Evolutionary conservation across 176 grass and related monocot species (phyloP).

Genomic region (Dendrocalamus sinicus): DNA sequence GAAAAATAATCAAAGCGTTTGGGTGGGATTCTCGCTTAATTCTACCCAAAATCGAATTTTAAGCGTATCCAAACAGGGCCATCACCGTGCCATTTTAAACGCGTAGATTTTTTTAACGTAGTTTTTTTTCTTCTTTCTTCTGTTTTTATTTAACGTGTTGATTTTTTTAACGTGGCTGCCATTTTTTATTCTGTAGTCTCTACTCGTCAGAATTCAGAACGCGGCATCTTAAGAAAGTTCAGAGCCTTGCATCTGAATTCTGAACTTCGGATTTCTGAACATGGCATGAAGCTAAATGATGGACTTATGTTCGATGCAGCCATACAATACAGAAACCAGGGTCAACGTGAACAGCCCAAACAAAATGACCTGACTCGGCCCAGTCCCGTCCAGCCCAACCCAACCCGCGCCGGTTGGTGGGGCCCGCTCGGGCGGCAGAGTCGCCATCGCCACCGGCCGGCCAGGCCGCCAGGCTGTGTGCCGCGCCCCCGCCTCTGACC

Average conservation of each 20-base stretch:
- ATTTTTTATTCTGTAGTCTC: neutral
- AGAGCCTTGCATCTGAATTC: neutral
- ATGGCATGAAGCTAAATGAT: neutral
- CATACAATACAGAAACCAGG: neutral
- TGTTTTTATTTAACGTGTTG: too few relatives aligned
- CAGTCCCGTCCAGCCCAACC: neutral
- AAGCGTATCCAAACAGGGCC: too few relatives aligned
- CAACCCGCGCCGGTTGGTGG: neutral
- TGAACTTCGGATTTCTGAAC: neutral
- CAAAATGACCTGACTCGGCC: neutral
- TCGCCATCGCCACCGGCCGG: slow-evolving; percentile 25
- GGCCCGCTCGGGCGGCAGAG: neutral
- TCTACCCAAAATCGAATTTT: too few relatives aligned
- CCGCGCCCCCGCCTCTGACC: neutral
- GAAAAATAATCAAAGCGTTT: too few relatives aligned
- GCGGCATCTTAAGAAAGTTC: neutral
- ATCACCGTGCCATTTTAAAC: neutral
- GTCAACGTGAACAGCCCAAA: neutral
- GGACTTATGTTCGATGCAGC: neutral
- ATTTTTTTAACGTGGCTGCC: too few relatives aligned
- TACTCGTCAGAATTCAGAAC: neutral
- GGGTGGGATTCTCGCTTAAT: too few relatives aligned
- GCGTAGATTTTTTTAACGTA: too few relatives aligned
- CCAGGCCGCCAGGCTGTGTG: slow-evolving; percentile 56
- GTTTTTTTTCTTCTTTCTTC: too few relatives aligned